These are phyloP conservation scores for Fusarium udum DNA, from an alignment of 2,329 filamentous ascomycete species.

Conservation along the genomic window DNA sequence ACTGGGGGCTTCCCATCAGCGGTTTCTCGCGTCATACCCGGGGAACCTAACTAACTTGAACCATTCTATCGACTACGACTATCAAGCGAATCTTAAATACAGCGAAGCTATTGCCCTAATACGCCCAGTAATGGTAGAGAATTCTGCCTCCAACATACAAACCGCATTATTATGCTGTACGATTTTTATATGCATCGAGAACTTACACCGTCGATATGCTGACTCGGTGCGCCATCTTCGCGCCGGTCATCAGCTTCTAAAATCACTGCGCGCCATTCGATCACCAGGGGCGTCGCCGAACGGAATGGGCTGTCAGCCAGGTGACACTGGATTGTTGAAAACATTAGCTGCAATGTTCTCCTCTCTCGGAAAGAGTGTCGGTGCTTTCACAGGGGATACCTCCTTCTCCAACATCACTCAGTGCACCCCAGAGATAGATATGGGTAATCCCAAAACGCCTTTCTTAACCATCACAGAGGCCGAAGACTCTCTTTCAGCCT, in stretches of 20 bases:
- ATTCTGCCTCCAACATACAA: slow-evolving; percentile 17
- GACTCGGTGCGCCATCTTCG: slow-evolving; percentile 35
- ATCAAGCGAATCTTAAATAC: slow-evolving; percentile 33
- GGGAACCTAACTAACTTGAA: not conserved
- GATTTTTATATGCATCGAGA: slow-evolving; percentile 41
- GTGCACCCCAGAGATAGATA: not conserved
- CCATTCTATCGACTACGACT: not conserved
- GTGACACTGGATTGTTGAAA: not conserved
- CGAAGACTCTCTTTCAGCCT: not conserved
- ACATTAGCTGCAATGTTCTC: slow-evolving; percentile 28
- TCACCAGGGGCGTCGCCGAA: not conserved
- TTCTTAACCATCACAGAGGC: slow-evolving; percentile 21
- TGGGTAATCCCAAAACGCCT: slow-evolving; percentile 6
- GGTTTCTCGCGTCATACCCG: not conserved
- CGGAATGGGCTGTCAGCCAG: not conserved
- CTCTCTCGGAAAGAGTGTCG: slow-evolving; percentile 21
- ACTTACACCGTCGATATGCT: slow-evolving; percentile 31
- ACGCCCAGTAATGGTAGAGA: slow-evolving; percentile 28
- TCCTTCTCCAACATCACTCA: slow-evolving; percentile 26
- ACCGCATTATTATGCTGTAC: slow-evolving; percentile 35
- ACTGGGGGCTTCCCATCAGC: slow-evolving; percentile 4
- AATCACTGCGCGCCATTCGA: not conserved
- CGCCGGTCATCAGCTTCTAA: slow-evolving; percentile 28
- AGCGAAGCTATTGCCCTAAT: slow-evolving; percentile 34
- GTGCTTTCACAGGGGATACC: slow-evolving; percentile 27